Evolutionary conservation across 192 early-diverging fungal genomes (phyloP).

Genomic region (Linnemannia exigua): DNA sequence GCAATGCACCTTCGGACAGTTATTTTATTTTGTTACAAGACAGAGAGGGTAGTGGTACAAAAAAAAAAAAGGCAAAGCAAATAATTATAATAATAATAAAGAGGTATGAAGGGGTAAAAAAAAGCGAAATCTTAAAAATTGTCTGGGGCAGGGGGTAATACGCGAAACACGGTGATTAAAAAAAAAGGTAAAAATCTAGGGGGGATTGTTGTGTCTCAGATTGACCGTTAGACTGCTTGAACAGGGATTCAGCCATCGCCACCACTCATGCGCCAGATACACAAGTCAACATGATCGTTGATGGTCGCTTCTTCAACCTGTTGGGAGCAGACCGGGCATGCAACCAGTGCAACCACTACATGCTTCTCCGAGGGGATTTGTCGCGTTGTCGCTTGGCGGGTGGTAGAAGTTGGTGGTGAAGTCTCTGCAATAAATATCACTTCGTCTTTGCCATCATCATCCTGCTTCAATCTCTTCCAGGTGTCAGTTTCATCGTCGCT

Average conservation of each 20-base stretch:
- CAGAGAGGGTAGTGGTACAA: background rate
- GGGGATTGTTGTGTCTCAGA: background rate
- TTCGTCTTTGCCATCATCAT: background rate
- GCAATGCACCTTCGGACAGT: background rate
- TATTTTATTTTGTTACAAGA: background rate
- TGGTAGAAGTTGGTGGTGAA: background rate
- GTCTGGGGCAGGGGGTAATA: background rate
- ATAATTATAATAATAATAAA: too few relatives aligned
- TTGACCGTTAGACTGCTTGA: background rate
- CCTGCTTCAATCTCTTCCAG: slow-evolving; percentile 17
- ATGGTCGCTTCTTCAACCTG: slow-evolving; percentile 33
- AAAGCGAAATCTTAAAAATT: background rate
- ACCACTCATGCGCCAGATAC: slow-evolving; percentile 38
- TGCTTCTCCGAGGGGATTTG: background rate
- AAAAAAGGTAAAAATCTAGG: too few relatives aligned
- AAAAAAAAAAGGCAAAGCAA: background rate
- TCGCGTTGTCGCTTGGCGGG: background rate
- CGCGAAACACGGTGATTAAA: too few relatives aligned
- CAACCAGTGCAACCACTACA: slow-evolving; percentile 9
- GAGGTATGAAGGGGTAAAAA: background rate
- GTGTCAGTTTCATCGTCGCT: background rate
- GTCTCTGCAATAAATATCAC: background rate
- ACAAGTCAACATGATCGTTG: slow-evolving; percentile 59
- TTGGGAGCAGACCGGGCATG: slow-evolving; percentile 44
- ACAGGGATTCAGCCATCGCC: slow-evolving; percentile 6